Percentiles rank a stretch among this genome's conserved stretches.
Conservation (phyloP, 2,329 filamentous ascomycete genomes). For the Phaeosphaeria sp. region DNA sequence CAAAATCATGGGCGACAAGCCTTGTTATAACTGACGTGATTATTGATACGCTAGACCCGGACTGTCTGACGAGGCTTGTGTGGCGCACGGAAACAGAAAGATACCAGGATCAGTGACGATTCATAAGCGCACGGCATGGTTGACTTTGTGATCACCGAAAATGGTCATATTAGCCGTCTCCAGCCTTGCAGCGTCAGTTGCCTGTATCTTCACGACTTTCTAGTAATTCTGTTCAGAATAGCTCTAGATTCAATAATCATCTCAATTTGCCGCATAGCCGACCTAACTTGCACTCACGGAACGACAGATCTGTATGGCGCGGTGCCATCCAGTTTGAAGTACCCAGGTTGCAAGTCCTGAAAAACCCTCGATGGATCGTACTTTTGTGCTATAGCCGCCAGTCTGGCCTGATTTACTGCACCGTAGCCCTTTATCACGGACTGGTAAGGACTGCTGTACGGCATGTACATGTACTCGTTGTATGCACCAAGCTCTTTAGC, state of each 20-base stretch:
- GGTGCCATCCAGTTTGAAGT: constrained; percentile 13
- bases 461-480: constrained; percentile 50
- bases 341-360: constrained; percentile 13
- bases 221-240: too few relatives aligned
- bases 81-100: not conserved
- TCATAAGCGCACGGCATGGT: not conserved
- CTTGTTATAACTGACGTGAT: not conserved
- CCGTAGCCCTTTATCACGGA: constrained; percentile 52
- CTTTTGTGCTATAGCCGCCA: constrained; percentile 11
- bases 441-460: constrained; percentile 54
- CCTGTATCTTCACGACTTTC: too few relatives aligned
- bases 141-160: not conserved
- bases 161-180: not conserved
- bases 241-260: too few relatives aligned
- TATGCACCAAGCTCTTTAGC: constrained; percentile 10
- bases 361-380: constrained; percentile 18
- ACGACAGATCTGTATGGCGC: not conserved
- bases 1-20: not conserved
- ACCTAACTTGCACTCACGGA: not conserved
- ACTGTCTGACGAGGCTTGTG: not conserved
- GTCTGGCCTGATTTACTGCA: constrained; percentile 34
- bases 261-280: too few relatives aligned
- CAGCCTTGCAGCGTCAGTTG: too few relatives aligned
- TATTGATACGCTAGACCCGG: not conserved
- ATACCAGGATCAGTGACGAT: not conserved